Percentiles rank a stretch among this genome's conserved stretches.
Conservation (phyloP, 306 rosid species). For the Cyamopsis tetragonoloba region DNA sequence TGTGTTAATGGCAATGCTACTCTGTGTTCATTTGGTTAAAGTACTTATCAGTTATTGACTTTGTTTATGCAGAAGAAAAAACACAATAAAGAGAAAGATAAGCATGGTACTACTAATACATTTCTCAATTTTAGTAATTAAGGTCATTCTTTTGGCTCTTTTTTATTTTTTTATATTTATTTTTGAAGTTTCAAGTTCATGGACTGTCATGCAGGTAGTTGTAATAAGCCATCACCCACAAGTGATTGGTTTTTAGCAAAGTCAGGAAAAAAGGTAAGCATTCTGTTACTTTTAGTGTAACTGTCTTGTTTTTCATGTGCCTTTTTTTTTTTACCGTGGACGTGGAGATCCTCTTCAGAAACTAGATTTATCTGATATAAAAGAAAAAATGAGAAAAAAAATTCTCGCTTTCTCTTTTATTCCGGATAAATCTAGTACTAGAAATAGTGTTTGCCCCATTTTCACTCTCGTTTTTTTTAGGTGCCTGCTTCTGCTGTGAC, state of each 20-base stretch:
- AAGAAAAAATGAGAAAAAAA: too few species aligned
- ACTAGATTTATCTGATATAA: too few species aligned
- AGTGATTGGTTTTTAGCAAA: slow-evolving; percentile 70
- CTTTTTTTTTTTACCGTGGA: too few species aligned
- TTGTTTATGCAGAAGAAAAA: slow-evolving; percentile 59
- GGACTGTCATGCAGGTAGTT: slow-evolving; percentile 46
- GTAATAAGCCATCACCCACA: slow-evolving; percentile 40
- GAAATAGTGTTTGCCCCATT: too few species aligned
- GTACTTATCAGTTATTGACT: slow-evolving; percentile 12
- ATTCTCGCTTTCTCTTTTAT: too few species aligned
- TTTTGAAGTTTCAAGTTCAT: slow-evolving; percentile 12
- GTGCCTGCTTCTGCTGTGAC: slow-evolving; percentile 74
- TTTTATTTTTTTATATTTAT: slow-evolving; percentile 8
- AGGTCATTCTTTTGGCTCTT: neutral
- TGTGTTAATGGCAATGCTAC: neutral
- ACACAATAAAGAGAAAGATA: slow-evolving; percentile 45
- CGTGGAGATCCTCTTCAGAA: too few species aligned
- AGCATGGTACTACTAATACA: slow-evolving; percentile 42
- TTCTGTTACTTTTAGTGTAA: neutral
- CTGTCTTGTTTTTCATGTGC: neutral
- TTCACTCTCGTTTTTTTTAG: slow-evolving; percentile 31
- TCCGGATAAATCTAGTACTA: too few species aligned
- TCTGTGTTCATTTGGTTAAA: neutral
- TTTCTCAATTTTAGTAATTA: slow-evolving; percentile 25
- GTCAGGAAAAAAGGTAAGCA: slow-evolving; percentile 58